A percentile compares a stretch with the other conserved stretches of the same genome.
Evolutionary conservation across 23 red algal genomes (phyloP).

Genomic region (Gracilaria domingensis): DNA sequence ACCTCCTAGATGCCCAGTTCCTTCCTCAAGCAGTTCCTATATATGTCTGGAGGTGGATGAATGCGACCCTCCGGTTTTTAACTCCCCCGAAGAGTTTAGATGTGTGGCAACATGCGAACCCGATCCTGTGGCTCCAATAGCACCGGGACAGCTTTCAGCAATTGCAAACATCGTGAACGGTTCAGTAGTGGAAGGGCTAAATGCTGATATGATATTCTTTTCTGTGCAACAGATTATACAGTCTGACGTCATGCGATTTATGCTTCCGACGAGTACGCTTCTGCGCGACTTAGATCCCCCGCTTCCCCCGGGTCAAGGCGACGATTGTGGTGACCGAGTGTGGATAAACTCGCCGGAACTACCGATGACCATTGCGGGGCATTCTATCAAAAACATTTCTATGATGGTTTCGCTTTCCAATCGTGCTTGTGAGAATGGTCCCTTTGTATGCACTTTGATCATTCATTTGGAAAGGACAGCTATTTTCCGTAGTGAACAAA

Average conservation of each 20-base stretch:
- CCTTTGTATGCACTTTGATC: background rate
- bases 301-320: background rate
- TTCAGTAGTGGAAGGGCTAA: background rate
- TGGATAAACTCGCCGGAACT: background rate
- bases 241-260: background rate
- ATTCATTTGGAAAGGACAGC: background rate
- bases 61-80: background rate
- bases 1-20: background rate
- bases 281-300: background rate
- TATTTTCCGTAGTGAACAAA: background rate
- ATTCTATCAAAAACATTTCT: no score
- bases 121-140: background rate
- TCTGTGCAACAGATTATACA: background rate
- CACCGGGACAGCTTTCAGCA: background rate
- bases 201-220: background rate
- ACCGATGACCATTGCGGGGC: background rate
- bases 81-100: background rate
- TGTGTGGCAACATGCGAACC: background rate
- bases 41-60: no score
- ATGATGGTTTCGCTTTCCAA: background rate
- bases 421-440: background rate
- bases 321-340: background rate
- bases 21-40: no score
- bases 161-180: background rate
- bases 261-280: background rate